Percentiles rank a stretch among this genome's conserved stretches.
Conservation (phyloP, 768 basidiomycete genomes). For the Favolaschia claudopus region DNA sequence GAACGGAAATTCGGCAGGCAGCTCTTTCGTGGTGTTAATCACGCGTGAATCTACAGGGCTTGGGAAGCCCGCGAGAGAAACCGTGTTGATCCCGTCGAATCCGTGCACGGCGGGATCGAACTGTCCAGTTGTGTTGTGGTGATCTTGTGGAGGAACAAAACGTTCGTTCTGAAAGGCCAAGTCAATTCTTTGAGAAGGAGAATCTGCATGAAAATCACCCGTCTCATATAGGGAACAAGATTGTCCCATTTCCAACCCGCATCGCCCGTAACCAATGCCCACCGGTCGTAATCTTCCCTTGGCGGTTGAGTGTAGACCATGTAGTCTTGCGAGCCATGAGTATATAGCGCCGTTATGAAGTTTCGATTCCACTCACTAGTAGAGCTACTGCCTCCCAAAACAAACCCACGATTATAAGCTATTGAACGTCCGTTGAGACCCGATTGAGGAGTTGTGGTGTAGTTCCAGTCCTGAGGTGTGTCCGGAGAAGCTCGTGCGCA, state of each 20-base stretch:
- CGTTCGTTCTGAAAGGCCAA: constrained; percentile 33
- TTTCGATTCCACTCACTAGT: constrained; percentile 1
- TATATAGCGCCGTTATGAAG: background rate
- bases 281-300: constrained; percentile 30
- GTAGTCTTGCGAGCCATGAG: constrained; percentile 8
- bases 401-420: background rate
- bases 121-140: constrained; percentile 37
- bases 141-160: constrained; percentile 33
- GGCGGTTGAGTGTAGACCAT: constrained; percentile 32
- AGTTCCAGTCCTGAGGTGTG: constrained; percentile 4
- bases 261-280: constrained; percentile 26
- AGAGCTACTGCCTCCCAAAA: background rate
- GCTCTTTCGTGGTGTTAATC: constrained; percentile 32
- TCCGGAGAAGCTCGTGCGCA: background rate
- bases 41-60: constrained; percentile 29
- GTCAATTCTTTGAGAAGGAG: background rate
- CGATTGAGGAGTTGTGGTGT: background rate
- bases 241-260: constrained; percentile 32
- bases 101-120: constrained; percentile 36
- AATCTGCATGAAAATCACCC: constrained; percentile 14
- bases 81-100: constrained; percentile 30
- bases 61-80: constrained; percentile 32
- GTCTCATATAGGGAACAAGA: constrained; percentile 27
- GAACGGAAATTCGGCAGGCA: constrained; percentile 22
- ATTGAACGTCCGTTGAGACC: background rate